Percentiles rank a stretch among this genome's conserved stretches.
Evolutionary conservation across 2,329 filamentous ascomycete genomes (phyloP).

Genomic region (Metarhizium brunneum): DNA sequence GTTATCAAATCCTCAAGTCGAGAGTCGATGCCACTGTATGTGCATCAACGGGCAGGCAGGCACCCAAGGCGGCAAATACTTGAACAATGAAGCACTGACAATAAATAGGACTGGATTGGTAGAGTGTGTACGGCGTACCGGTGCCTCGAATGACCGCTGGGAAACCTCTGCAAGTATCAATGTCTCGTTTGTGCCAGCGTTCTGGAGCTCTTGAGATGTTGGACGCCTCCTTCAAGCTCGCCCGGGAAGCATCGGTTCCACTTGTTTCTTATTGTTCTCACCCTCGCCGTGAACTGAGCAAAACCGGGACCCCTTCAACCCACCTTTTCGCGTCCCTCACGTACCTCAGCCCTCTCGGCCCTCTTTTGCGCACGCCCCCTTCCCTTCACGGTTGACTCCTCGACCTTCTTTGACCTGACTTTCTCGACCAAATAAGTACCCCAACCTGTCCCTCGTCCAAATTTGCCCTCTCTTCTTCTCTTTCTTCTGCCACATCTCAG

Average conservation of each 20-base stretch:
- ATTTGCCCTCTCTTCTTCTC: constrained; percentile 17
- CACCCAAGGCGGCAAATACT: too few species aligned
- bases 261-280: neutral
- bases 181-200: neutral
- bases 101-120: too few species aligned
- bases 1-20: neutral
- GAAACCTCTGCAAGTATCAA: neutral
- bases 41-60: too few species aligned
- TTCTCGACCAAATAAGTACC: constrained; percentile 32
- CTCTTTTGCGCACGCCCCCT: constrained; percentile 3
- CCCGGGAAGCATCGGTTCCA: neutral
- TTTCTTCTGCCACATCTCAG: constrained; percentile 22
- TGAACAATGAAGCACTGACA: too few species aligned
- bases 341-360: neutral
- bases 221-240: neutral
- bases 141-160: too few species aligned
- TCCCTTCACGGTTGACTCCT: constrained; percentile 8
- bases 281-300: constrained; percentile 1
- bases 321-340: neutral
- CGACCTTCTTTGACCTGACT: constrained; percentile 8
- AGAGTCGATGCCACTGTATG: neutral
- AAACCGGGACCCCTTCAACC: neutral
- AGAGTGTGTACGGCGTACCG: too few species aligned
- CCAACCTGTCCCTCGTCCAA: constrained; percentile 22
- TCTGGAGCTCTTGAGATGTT: neutral